phyloP scores from a whole-genome alignment of 2,329 filamentous ascomycete genomes.

The Aspergillus aculeatus region DNA sequence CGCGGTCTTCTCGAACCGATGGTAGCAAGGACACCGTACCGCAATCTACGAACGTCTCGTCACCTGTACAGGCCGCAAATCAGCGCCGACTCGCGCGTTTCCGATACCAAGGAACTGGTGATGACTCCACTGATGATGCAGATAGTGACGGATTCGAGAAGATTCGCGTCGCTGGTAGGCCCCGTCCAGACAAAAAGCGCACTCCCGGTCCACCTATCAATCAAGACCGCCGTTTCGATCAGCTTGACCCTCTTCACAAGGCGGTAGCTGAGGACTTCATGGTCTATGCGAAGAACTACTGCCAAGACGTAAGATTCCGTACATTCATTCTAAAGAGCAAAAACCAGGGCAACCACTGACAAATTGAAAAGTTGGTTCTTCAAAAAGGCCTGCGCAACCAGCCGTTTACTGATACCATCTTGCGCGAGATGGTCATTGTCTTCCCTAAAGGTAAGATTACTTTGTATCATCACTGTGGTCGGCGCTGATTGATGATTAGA shows the following conservation, averaged over 20 bases:
- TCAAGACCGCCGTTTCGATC: constrained; percentile 41
- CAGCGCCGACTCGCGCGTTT: constrained; percentile 34
- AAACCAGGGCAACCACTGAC: constrained; percentile 8
- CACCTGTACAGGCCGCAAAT: constrained; percentile 55
- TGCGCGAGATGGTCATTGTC: constrained; percentile 50
- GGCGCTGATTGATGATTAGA: constrained; percentile 29
- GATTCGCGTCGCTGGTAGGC: constrained; percentile 37
- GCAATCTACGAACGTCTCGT: constrained; percentile 66
- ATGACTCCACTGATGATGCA: constrained; percentile 32
- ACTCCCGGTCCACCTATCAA: constrained; percentile 49
- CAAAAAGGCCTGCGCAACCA: constrained; percentile 45
- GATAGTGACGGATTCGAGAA: constrained; percentile 47
- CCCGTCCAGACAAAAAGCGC: constrained; percentile 24
- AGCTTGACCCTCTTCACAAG: constrained; percentile 44
- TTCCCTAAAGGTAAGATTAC: constrained; percentile 43
- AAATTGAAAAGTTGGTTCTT: constrained; percentile 40
- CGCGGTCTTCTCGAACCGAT: constrained; percentile 31
- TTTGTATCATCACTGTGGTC: neutral
- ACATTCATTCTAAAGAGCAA: neutral
- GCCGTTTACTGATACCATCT: constrained; percentile 47
- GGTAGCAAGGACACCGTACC: constrained; percentile 50
- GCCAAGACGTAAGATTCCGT: constrained; percentile 37
- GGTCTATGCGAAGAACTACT: constrained; percentile 43
- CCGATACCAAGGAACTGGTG: constrained; percentile 23
- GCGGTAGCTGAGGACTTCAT: constrained; percentile 51